A percentile compares a stretch with the other conserved stretches of the same genome.
Evolutionary conservation across 202 grass and related monocot species (phyloP).

Genomic region (Schoenoplectus tabernaemontani): DNA sequence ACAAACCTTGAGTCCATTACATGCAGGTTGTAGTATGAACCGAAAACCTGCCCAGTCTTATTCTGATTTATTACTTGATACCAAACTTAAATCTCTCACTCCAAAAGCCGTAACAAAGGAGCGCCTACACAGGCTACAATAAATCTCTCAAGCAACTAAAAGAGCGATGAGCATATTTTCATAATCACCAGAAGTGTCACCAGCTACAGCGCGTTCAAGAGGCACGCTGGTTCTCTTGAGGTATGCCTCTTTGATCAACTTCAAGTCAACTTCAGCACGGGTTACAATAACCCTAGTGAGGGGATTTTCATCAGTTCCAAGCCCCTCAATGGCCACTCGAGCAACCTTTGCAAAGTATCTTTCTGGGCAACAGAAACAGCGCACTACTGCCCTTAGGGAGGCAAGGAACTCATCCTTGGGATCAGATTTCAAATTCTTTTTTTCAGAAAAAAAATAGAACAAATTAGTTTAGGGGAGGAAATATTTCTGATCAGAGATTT

Average conservation of each 20-base stretch:
- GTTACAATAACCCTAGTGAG: slow-evolving; percentile 68
- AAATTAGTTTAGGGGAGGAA: neutral
- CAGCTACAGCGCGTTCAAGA: slow-evolving; percentile 45
- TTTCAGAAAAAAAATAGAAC: neutral
- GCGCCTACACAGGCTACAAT: slow-evolving; percentile 12
- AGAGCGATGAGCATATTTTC: slow-evolving; percentile 59
- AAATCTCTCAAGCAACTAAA: slow-evolving; percentile 27
- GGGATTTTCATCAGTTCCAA: slow-evolving; percentile 59
- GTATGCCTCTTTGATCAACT: slow-evolving; percentile 59
- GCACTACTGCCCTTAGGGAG: slow-evolving; percentile 46
- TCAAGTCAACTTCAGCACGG: slow-evolving; percentile 73
- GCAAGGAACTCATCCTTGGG: slow-evolving; percentile 69
- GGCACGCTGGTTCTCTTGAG: slow-evolving; percentile 70
- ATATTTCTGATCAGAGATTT: neutral
- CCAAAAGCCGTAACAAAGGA: neutral
- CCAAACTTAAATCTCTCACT: neutral
- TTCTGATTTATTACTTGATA: neutral
- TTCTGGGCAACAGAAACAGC: slow-evolving; percentile 62
- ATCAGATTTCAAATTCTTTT: slow-evolving; percentile 61
- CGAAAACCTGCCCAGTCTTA: neutral
- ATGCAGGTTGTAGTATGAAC: neutral
- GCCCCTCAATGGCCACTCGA: slow-evolving; percentile 42
- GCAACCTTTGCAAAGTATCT: slow-evolving; percentile 72
- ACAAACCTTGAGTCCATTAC: neutral
- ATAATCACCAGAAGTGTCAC: slow-evolving; percentile 68